Base-by-base conservation (phyloP, 2,329 filamentous ascomycete genomes). In the Ophidiomyces ophidiicola region DNA sequence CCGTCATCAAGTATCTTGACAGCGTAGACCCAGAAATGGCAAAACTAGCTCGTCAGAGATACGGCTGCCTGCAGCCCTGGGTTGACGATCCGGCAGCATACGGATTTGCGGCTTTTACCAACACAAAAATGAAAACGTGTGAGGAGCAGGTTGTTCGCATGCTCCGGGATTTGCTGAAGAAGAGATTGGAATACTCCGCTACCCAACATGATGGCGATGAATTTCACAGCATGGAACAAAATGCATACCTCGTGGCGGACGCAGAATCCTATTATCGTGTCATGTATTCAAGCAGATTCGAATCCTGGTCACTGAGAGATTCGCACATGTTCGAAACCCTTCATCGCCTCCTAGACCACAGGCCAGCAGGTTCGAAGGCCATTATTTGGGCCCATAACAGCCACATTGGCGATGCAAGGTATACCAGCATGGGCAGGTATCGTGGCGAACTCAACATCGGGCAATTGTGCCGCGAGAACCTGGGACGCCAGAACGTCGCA, bases 331-430 rank as follows among this genome's bases (percentile, higher is more conserved):
- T 69, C 44, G 56, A 65, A 12, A 69, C 65, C 0, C 54, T 72
- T 18, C 44, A 51, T 0, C 62, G 68, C 1, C 47, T 71, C 1
- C 51, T 71, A 14, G 56, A 64, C 39, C 55, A 60, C 39, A 61
- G 62, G 23, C 54, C 56, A 1, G 36, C 51, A 1, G 51, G 55
- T 1, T 53, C 54, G 7, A 71, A 70, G 43, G 67, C 65, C 0
- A 60, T 72, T 3, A 63, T 72, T 7, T 74, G 69, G 69, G 69
- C 69, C 18, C 69, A 71, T 46, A 71, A 70, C 43, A 68, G 62
- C 35, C 69, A 72, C 35, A 51, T 70, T 7, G 69, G 68, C n/a
- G 69, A 72, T 46, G 69, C 69, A n/a, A 59, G 69, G 11, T 64
- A 60, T 23, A 71, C 67, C 4, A 63, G 61, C 39, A 70, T 70